Conservation (phyloP, 169 alveolate species). For the Neospora caninum region DNA sequence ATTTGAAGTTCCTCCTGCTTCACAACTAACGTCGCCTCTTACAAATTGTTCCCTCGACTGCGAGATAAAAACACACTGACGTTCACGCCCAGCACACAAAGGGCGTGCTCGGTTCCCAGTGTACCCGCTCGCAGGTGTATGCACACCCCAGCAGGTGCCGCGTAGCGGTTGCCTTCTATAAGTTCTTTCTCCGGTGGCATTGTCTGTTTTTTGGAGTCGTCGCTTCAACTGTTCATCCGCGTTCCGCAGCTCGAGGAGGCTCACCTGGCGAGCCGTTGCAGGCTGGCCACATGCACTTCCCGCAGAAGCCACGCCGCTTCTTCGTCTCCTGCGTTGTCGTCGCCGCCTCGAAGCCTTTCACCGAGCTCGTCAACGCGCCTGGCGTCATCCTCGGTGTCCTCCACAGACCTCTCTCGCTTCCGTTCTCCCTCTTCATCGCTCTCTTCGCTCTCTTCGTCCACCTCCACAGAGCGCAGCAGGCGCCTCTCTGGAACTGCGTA, state of each 20-base stretch:
- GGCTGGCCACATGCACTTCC: constrained; percentile 8
- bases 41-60: no score
- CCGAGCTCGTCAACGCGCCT: background rate
- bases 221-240: background rate
- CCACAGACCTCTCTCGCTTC: background rate
- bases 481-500: background rate
- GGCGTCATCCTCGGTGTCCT: background rate
- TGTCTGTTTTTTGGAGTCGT: no score
- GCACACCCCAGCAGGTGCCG: no score
- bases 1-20: no score
- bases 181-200: no score
- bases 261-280: background rate
- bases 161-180: no score
- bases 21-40: no score
- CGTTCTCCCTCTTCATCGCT: background rate
- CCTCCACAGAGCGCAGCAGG: background rate
- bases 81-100: no score
- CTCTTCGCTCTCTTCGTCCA: background rate
- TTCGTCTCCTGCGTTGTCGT: background rate
- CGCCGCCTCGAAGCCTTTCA: background rate
- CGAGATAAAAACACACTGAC: no score
- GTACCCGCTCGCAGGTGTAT: no score
- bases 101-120: no score
- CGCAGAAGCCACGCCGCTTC: constrained; percentile 18
- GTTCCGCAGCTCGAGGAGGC: background rate